Base-by-base conservation (phyloP, 2,329 filamentous ascomycete species). In the Rutstroemia sydowiana region DNA sequence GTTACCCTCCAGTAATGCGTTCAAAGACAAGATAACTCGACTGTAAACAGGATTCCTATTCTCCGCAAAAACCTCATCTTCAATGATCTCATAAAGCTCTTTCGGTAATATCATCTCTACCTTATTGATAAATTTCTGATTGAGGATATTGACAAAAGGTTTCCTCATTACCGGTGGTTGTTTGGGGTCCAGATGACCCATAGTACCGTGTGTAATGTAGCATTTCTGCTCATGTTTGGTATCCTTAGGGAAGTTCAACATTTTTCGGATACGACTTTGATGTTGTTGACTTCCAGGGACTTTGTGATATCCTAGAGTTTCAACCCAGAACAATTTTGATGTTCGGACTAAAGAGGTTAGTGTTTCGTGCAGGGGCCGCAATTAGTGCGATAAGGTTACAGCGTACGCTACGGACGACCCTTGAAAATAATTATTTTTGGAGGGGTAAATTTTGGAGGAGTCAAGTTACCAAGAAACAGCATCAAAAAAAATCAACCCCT, bases 41-140 rank as follows among this genome's bases (percentile, higher is more conserved):
- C 79, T 78, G 73, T 88, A 95, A 11, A 60, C 58, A 1, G 76
- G 74, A 23, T 18, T 49, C 43, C 70, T 60, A 21, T 69, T 57
- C 32, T 70, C 68, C 3, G 57, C 63, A 7, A 75, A 65, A 14
- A 90, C 63, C 56, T 76, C 76, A n/a, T 47, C 65, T 59, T 73
- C 72, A 3, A 87, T 70, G 16, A 73, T 61, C 23, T 77, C 72
- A 60, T 79, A 81, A 1, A 78, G 58, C 45, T 84, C 80, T 57
- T 79, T 72, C 0, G 90, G 87, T 0, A 95, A 65, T n/a, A 93
- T 73, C 2, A 95, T 66, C 55, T 93, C 85, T 7, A 84, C 68
- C 61, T 81, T 85, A 64, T 92, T 84, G 21, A 84, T 73, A 64
- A 87, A 89, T 34, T 76, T 75, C 47, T 87, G 81, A 1, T 74